These are phyloP conservation scores for Rugiboletus extremiorientalis DNA, from an alignment of 1,284 basidiomycete genomes.

Conservation along the genomic window DNA sequence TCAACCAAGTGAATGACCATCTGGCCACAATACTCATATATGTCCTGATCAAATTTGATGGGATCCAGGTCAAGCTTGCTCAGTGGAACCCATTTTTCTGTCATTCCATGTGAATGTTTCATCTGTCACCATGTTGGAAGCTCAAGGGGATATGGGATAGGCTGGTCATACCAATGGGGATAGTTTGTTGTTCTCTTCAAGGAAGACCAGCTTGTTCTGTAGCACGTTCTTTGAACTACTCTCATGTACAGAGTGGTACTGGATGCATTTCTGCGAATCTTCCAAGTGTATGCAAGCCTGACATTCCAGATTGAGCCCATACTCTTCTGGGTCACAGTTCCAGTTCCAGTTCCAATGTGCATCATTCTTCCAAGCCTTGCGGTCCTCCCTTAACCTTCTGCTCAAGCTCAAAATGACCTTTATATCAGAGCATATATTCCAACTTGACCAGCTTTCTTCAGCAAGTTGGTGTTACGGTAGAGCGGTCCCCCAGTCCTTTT, in stretches of 20 bases:
- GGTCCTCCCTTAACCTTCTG: background rate
- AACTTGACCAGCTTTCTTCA: background rate
- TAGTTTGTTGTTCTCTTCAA: background rate
- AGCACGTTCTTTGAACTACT: fast-evolving
- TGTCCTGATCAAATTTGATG: background rate
- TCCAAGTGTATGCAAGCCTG: background rate
- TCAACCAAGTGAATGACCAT: background rate
- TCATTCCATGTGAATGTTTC: too few relatives aligned
- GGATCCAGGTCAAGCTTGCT: background rate
- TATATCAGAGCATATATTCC: background rate
- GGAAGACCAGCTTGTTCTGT: background rate
- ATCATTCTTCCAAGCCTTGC: background rate
- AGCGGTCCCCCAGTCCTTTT: too few relatives aligned
- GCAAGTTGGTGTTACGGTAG: too few relatives aligned
- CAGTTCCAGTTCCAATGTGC: background rate
- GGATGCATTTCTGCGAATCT: background rate
- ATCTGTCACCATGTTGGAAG: too few relatives aligned
- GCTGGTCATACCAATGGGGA: background rate
- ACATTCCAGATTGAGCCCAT: too few relatives aligned
- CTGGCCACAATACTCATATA: background rate
- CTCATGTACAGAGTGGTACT: background rate
- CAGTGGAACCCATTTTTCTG: background rate
- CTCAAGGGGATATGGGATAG: too few relatives aligned
- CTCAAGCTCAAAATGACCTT: background rate
- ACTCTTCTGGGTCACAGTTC: background rate